phyloP scores from a whole-genome alignment of 2,329 filamentous ascomycete species.

The Purpureocillium lavendulum region DNA sequence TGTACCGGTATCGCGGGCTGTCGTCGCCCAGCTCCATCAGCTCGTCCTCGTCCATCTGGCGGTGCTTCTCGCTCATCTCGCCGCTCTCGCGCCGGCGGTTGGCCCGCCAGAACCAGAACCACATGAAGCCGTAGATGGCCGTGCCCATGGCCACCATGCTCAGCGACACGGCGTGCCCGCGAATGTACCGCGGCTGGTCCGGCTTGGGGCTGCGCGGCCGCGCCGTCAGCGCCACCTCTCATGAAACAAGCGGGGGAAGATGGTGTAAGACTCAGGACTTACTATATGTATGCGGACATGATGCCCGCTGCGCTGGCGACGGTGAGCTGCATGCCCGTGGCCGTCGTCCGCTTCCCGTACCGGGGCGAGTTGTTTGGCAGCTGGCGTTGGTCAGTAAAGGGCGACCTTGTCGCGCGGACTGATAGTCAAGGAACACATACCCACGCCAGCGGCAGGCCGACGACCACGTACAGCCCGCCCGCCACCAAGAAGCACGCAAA shows the following conservation, averaged over 20 bases:
- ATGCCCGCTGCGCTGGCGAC: conserved; percentile 65
- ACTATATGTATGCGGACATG: conserved; percentile 62
- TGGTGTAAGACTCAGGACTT: neutral
- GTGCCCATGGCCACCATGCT: conserved; percentile 47
- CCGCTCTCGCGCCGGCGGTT: conserved; percentile 38
- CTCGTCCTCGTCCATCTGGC: conserved; percentile 35
- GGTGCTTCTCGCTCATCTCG: conserved; percentile 27
- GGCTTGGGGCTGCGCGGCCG: conserved; percentile 23
- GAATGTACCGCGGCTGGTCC: conserved; percentile 49
- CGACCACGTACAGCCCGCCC: conserved; percentile 57
- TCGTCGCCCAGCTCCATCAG: conserved; percentile 43
- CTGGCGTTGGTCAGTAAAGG: conserved; percentile 10
- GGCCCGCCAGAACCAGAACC: conserved; percentile 38
- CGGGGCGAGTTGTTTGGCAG: conserved; percentile 61
- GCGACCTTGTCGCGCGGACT: neutral
- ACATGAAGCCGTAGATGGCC: conserved; percentile 44
- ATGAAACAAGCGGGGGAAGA: no score
- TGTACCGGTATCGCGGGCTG: conserved; percentile 40
- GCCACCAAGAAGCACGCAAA: conserved; percentile 72
- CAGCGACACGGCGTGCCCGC: conserved; percentile 54
- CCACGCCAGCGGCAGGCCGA: conserved; percentile 50
- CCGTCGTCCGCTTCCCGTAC: conserved; percentile 68
- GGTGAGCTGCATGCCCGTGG: conserved; percentile 62
- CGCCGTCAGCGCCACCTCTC: neutral
- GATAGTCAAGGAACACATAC: conserved; percentile 8